Evolutionary conservation across 2,329 filamentous ascomycete species (phyloP).

Genomic region (Xylaria sp.): DNA sequence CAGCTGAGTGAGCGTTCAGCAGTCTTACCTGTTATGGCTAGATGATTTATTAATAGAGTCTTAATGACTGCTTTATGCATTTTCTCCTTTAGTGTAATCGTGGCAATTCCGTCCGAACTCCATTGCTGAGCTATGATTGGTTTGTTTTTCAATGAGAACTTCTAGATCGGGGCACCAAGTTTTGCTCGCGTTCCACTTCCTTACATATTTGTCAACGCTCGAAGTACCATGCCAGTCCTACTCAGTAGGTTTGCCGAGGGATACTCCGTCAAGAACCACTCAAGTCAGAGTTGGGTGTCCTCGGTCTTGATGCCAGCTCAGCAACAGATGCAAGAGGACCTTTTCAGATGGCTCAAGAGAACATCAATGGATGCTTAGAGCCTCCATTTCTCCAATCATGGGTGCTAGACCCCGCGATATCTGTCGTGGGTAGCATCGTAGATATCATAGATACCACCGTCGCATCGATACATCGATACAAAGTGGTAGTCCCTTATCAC

Average conservation of each 20-base stretch:
- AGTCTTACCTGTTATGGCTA: conserved; percentile 18
- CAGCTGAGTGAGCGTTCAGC: conserved; percentile 21
- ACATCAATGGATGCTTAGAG: not conserved
- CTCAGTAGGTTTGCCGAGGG: not conserved
- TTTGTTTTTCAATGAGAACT: conserved; percentile 14
- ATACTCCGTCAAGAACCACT: not conserved
- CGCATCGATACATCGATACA: conserved; percentile 5
- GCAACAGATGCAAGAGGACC: not conserved
- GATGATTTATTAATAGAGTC: conserved; percentile 27
- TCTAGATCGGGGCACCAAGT: conserved; percentile 21
- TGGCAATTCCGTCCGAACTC: conserved; percentile 8
- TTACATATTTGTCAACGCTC: conserved; percentile 34
- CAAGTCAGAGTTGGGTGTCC: conserved; percentile 12
- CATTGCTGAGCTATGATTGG: conserved; percentile 19
- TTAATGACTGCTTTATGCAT: conserved; percentile 11
- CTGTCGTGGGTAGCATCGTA: conserved; percentile 9
- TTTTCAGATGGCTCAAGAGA: not conserved
- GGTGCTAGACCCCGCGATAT: conserved; percentile 7
- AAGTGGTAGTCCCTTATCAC: conserved; percentile 27
- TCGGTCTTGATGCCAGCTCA: conserved; percentile 13
- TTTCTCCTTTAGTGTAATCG: not conserved
- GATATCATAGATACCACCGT: conserved; percentile 19
- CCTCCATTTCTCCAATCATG: not conserved
- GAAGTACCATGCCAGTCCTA: not conserved
- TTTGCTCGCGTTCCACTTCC: conserved; percentile 28